Evolutionary conservation across 1,139 yeast genomes (phyloP), one percentile per base, ranked within the genome.

Genomic region (Lodderomyces margitis): DNA sequence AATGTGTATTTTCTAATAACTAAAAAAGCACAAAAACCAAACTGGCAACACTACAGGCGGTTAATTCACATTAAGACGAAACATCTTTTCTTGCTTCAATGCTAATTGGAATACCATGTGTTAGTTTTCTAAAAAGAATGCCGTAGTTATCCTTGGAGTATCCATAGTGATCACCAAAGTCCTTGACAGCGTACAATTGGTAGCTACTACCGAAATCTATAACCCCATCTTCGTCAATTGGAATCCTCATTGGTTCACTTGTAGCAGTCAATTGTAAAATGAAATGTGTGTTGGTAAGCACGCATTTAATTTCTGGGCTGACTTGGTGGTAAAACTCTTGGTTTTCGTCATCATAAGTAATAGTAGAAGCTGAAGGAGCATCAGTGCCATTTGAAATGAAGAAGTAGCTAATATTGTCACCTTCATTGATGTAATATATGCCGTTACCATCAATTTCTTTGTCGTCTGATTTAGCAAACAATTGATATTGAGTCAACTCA

Each of bases 401-500:
- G 40, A 68, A 54, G 56, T 72, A 76, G 62, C 71, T 65, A 51
- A 75, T 59, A 44, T 73, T 83, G 35, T 83, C 83, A 56, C 83
- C 83, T 58, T 74, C 80, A 53, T 76, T 82, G 37, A 50, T 47
- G 27, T 64, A 49, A 32, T 55, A 46, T 40, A 75, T 49, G 32
- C 67, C 69, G 28, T 56, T 43, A 21, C 65, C 66, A 50, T 55
- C 44, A 39, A 60, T 37, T 10, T 48, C 49, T 23, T 40, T 33
- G 41, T 54, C 48, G 36, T 58, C 52, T 15, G 73, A 60, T 39
- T 50, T 34, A 38, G 52, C 60, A 36, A 39, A 46, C 23, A 61
- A 51, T 35, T 47, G 49, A 20, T 52, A 44, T 20, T 36, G 39
- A 30, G 47, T 36, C 25, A 57, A 40, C 35, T 58, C 54, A 34